Conservation (phyloP, 1,284 basidiomycete genomes). For the Gomphus bonarii region DNA sequence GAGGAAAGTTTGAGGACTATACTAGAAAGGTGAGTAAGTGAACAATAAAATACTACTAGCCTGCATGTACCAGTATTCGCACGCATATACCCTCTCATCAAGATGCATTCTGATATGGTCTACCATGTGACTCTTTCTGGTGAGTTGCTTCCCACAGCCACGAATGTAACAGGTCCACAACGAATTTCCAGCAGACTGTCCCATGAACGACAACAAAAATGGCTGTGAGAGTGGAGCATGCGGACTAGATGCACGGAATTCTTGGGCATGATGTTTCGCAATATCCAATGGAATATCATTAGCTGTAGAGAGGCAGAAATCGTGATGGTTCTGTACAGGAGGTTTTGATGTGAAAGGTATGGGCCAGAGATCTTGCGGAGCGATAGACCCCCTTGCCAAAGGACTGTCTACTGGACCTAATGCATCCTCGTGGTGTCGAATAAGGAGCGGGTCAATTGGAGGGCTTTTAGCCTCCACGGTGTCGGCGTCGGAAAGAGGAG, state of each 20-base stretch:
- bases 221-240: not conserved
- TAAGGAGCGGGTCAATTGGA: not conserved
- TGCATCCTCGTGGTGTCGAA: not conserved
- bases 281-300: not conserved
- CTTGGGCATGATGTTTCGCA: not conserved
- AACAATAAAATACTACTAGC: not conserved
- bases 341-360: not conserved
- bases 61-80: slow-evolving; percentile 1
- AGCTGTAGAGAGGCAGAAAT: not conserved
- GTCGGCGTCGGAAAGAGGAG: not conserved
- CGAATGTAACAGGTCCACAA: not conserved
- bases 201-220: not conserved
- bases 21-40: too few relatives aligned
- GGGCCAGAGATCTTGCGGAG: not conserved
- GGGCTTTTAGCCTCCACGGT: not conserved
- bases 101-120: slow-evolving; percentile 3
- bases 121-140: slow-evolving; percentile 1
- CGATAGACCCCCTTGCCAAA: not conserved
- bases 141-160: not conserved
- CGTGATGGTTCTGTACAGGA: not conserved
- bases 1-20: slow-evolving; percentile 1
- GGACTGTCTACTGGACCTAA: not conserved
- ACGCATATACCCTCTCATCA: slow-evolving; percentile 1
- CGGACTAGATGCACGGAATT: not conserved
- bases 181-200: not conserved